phyloP scores from a whole-genome alignment of 139 green algal species.

The Yamagishiella unicocca region DNA sequence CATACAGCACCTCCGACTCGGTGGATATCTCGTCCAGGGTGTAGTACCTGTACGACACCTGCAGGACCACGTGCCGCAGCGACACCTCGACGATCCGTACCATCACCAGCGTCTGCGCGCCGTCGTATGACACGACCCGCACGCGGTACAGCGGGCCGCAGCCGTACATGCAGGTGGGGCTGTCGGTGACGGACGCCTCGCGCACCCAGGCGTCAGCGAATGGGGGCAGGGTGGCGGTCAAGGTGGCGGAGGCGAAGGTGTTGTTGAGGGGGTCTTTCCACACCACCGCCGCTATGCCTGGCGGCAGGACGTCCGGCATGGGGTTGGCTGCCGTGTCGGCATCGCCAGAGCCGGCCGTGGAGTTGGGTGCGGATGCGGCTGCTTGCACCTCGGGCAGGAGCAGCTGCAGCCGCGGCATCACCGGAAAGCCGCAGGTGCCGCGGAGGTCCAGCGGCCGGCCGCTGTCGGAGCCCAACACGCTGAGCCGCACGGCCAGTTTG shows the following conservation, averaged over 20 bases:
- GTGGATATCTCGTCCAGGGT: constrained; percentile 18
- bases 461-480: neutral
- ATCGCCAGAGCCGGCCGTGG: neutral
- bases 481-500: constrained; percentile 14
- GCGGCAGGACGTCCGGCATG: neutral
- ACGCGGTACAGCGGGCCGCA: constrained; percentile 52
- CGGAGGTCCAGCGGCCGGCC: neutral
- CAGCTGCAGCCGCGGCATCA: constrained; percentile 46
- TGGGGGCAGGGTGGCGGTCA: constrained; percentile 34
- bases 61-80: constrained; percentile 17
- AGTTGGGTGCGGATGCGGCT: neutral
- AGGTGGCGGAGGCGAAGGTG: constrained; percentile 46
- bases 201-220: constrained; percentile 32
- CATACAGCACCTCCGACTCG: constrained; percentile 16
- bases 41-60: constrained; percentile 50
- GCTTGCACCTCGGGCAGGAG: neutral
- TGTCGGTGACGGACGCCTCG: constrained; percentile 39
- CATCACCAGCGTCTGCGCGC: constrained; percentile 51
- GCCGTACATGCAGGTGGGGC: constrained; percentile 37
- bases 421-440: constrained; percentile 55
- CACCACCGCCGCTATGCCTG: constrained; percentile 38
- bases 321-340: too few relatives aligned
- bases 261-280: constrained; percentile 57
- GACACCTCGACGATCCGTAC: constrained; percentile 45
- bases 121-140: constrained; percentile 28